These are phyloP conservation scores for Amauroascus niger DNA, from an alignment of 2,329 filamentous ascomycete species.

Conservation along the genomic window DNA sequence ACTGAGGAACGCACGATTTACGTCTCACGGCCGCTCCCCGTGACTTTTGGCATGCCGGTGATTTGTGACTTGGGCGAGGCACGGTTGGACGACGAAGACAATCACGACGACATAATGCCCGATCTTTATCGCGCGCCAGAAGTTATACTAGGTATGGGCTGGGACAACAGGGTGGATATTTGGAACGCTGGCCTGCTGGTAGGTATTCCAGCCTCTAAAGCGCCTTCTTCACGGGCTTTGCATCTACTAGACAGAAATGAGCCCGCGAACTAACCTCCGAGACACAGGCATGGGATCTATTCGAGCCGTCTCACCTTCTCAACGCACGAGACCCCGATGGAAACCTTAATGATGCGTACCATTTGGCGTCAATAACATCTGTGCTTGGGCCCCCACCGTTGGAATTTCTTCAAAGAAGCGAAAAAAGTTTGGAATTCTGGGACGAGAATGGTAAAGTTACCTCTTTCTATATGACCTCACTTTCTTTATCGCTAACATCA, in stretches of 20 bases:
- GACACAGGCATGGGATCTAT: conserved; percentile 19
- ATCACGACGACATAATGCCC: conserved; percentile 22
- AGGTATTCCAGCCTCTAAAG: neutral
- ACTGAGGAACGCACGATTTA: conserved; percentile 25
- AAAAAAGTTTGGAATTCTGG: conserved; percentile 9
- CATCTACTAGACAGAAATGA: neutral
- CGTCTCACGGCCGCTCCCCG: conserved; percentile 18
- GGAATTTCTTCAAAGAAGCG: conserved; percentile 11
- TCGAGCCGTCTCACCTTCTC: conserved; percentile 17
- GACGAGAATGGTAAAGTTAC: conserved; percentile 8
- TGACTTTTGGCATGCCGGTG: conserved; percentile 19
- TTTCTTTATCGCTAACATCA: neutral
- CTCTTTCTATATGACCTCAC: neutral
- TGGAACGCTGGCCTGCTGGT: conserved; percentile 25
- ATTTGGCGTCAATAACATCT: conserved; percentile 10
- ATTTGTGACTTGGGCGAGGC: conserved; percentile 27
- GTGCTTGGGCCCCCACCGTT: conserved; percentile 5
- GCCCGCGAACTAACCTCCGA: neutral
- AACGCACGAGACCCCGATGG: neutral
- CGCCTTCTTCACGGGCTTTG: neutral
- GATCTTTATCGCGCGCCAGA: conserved; percentile 26
- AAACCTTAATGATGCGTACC: neutral
- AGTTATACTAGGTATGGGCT: conserved; percentile 24
- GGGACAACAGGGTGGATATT: conserved; percentile 25
- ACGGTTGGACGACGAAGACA: conserved; percentile 17